Evolutionary conservation across 495 filamentous ascomycete species (phyloP), one percentile per base, ranked within the genome.

Genomic region (Aspergillus carlsbadensis): DNA sequence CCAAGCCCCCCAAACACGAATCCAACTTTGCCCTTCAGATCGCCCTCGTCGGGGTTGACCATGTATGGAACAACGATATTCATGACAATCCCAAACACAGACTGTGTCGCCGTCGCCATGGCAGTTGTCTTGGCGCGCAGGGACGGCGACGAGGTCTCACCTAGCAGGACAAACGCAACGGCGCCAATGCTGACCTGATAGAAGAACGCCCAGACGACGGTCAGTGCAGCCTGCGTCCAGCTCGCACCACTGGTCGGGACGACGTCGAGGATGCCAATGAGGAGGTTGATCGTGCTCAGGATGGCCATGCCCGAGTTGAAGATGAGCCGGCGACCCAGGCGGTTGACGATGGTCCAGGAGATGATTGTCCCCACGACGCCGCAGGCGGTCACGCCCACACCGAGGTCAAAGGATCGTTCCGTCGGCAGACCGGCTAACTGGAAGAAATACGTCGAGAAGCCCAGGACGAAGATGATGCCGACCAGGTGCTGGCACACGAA

Each of bases 371-470:
- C 69, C 7, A 70, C 34, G 5, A 70, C 62, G 7, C 69, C 70
- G 20, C 69, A 64, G 0, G 62, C 68, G 21, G 62, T 61, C 52
- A 69, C 50, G 43, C 65, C 40, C 42, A 71, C 60, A 49, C 63
- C 37, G 24, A 70, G 52, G 55, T 67, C 58, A 36, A 77, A 72
- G 0, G 67, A 63, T n/a, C 66, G 54, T 10, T 73, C 60, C 0
- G 75, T 74, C 0, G 75, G 64, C 29, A 87, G 63, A 1, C 85
- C 85, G 5, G 84, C 85, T 42, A 82, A 78, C 48, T 79, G 72
- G 66, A 86, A 87, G 70, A 89, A 87, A 42, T 85, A 86, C 0
- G 84, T 87, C 0, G 79, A 79, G 49, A 83, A 86, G 26, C 80
- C 79, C 17, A 67, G 56, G 11, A 70, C 65, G 34, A 69, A 65